Conservation (phyloP, 495 filamentous ascomycete genomes). For the Parathielavia appendiculata region DNA sequence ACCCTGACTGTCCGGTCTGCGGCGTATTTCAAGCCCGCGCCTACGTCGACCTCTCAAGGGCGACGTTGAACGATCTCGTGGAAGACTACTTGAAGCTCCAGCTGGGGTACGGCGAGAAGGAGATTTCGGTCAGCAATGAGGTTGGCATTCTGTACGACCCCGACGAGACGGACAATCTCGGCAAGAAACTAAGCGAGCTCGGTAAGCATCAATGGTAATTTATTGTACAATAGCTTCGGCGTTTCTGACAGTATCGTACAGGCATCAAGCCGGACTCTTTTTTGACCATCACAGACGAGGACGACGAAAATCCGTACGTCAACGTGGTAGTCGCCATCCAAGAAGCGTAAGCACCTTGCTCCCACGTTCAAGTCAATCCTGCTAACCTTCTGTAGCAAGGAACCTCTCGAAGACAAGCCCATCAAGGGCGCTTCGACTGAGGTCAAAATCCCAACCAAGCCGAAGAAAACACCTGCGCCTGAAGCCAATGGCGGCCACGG, state of each 20-base stretch:
- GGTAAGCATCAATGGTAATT: conserved; percentile 37
- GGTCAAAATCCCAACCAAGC: conserved; percentile 44
- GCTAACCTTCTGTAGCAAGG: conserved; percentile 29
- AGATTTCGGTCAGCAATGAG: conserved; percentile 70
- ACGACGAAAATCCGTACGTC: conserved; percentile 73
- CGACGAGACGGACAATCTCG: conserved; percentile 80
- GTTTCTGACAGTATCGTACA: conserved; percentile 29
- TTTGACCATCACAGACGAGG: conserved; percentile 79
- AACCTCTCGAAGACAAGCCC: conserved; percentile 35
- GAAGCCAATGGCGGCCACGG: conserved; percentile 36
- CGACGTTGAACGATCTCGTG: conserved; percentile 78
- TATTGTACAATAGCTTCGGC: background rate
- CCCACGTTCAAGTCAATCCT: too few species aligned
- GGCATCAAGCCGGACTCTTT: conserved; percentile 63
- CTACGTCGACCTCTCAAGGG: conserved; percentile 62
- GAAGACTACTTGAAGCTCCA: conserved; percentile 61
- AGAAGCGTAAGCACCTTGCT: conserved; percentile 40
- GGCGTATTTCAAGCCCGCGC: conserved; percentile 63
- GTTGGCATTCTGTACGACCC: conserved; percentile 76
- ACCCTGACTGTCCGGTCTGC: conserved; percentile 76
- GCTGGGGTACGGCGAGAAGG: conserved; percentile 73
- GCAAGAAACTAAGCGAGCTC: conserved; percentile 72
- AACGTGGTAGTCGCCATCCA: conserved; percentile 69
- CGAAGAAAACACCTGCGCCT: conserved; percentile 33
- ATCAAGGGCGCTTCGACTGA: conserved; percentile 33